Evolutionary conservation across 2,329 filamentous ascomycete genomes (phyloP).

Genomic region (Leptographium flavum): DNA sequence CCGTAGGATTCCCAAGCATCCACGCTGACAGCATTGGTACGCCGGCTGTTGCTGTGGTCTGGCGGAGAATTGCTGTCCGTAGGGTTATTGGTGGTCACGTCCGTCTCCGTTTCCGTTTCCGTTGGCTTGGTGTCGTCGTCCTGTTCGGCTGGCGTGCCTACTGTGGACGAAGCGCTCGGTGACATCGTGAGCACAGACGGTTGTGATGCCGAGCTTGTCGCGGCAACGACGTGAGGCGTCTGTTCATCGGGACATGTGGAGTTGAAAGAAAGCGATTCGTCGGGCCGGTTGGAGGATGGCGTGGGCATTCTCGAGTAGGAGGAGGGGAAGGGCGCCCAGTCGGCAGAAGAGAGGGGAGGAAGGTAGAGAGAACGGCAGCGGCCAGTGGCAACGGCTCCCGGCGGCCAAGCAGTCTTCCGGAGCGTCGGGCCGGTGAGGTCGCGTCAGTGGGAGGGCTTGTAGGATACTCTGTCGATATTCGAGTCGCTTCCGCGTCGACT

Average conservation of each 20-base stretch:
- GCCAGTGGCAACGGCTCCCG: background rate
- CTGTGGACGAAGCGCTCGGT: constrained; percentile 22
- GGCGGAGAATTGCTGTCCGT: no score
- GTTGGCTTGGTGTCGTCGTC: constrained; percentile 15
- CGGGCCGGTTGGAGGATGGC: constrained; percentile 9
- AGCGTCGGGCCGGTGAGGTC: background rate
- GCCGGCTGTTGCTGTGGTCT: background rate
- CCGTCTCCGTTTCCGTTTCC: constrained; percentile 14
- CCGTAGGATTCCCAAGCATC: constrained; percentile 12
- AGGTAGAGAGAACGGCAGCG: background rate
- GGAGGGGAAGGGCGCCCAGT: background rate
- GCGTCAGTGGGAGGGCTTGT: background rate
- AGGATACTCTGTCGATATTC: background rate
- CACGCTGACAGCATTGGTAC: constrained; percentile 1
- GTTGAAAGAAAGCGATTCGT: constrained; percentile 17
- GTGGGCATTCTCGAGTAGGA: constrained; percentile 10
- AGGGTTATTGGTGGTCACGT: no score
- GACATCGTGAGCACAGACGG: constrained; percentile 28
- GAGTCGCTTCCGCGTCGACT: background rate
- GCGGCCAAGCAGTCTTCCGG: background rate
- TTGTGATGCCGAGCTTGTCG: constrained; percentile 12
- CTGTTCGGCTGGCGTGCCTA: background rate
- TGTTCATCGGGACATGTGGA: constrained; percentile 30
- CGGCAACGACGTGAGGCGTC: constrained; percentile 1
- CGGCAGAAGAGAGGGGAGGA: background rate